These are phyloP conservation scores for Skeletonema menzelii DNA, from an alignment of 108 stramenopile genomes.

Conservation along the genomic window DNA sequence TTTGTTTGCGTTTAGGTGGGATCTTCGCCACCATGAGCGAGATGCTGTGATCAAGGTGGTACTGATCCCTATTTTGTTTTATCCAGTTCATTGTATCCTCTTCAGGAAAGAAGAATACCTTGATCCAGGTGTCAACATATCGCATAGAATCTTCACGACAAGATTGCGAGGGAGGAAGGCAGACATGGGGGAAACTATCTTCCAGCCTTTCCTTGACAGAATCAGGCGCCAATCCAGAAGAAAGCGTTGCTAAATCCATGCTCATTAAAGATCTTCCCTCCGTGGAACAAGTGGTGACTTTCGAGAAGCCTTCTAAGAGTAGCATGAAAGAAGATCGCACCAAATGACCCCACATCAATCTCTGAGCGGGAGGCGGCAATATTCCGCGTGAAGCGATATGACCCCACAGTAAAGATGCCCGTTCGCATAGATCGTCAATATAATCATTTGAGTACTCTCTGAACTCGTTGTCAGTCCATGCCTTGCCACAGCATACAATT, in stretches of 20 bases:
- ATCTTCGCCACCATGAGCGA: slow-evolving; percentile 34
- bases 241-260: slow-evolving; percentile 90
- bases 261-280: slow-evolving; percentile 94
- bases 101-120: slow-evolving; percentile 89
- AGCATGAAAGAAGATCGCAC: slow-evolving; percentile 59
- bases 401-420: slow-evolving; percentile 51
- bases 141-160: slow-evolving; percentile 45
- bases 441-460: slow-evolving; percentile 77
- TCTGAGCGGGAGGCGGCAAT: slow-evolving; percentile 41
- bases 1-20: slow-evolving; percentile 5
- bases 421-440: slow-evolving; percentile 70
- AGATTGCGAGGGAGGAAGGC: slow-evolving; percentile 32
- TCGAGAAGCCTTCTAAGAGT: slow-evolving; percentile 86
- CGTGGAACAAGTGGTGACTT: slow-evolving; percentile 79
- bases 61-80: slow-evolving; percentile 37
- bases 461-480: slow-evolving; percentile 74
- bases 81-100: slow-evolving; percentile 72
- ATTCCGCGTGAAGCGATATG: slow-evolving; percentile 29
- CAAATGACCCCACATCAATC: slow-evolving; percentile 60
- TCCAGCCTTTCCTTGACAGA: slow-evolving; percentile 46
- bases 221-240: slow-evolving; percentile 49
- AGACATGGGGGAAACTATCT: slow-evolving; percentile 29
- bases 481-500: slow-evolving; percentile 53
- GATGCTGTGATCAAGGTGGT: slow-evolving; percentile 47
- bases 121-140: slow-evolving; percentile 89